Conservation (phyloP, 2,329 filamentous ascomycete species). For the Dactylellina drechsleri region DNA sequence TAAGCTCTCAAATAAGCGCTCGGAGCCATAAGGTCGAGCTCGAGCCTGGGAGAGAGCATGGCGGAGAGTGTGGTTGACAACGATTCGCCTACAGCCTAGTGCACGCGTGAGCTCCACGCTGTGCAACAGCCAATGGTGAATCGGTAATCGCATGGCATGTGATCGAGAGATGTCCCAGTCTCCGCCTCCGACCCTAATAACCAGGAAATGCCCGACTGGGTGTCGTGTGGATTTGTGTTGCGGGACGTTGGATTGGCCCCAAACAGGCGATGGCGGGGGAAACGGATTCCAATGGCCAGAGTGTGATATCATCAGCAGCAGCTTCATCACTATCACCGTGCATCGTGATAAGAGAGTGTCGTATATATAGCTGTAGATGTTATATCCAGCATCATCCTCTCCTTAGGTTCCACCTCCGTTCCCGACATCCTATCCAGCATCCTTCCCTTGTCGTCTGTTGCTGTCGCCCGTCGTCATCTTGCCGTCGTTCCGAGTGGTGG, state of each 20-base stretch:
- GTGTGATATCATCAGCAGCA: constrained; percentile 31
- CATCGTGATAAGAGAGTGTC: too few relatives aligned
- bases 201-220: not conserved
- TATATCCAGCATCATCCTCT: not conserved
- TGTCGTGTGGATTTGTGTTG: constrained; percentile 20
- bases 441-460: not conserved
- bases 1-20: not conserved
- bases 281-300: too few relatives aligned
- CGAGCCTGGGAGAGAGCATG: too few relatives aligned
- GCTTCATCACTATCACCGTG: too few relatives aligned
- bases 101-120: too few relatives aligned
- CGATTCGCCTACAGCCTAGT: too few relatives aligned
- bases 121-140: too few relatives aligned
- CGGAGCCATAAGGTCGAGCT: too few relatives aligned
- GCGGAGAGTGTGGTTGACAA: too few relatives aligned
- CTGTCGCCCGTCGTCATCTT: not conserved
- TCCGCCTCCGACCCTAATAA: not conserved
- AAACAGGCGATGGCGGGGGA: too few relatives aligned
- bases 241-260: constrained; percentile 29
- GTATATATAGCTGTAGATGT: too few relatives aligned
- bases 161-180: not conserved
- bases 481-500: constrained; percentile 4
- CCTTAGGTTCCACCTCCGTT: not conserved
- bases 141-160: too few relatives aligned
- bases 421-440: not conserved